Evolutionary conservation across 108 stramenopile genomes (phyloP).

Genomic region (Ochromonas danica): DNA sequence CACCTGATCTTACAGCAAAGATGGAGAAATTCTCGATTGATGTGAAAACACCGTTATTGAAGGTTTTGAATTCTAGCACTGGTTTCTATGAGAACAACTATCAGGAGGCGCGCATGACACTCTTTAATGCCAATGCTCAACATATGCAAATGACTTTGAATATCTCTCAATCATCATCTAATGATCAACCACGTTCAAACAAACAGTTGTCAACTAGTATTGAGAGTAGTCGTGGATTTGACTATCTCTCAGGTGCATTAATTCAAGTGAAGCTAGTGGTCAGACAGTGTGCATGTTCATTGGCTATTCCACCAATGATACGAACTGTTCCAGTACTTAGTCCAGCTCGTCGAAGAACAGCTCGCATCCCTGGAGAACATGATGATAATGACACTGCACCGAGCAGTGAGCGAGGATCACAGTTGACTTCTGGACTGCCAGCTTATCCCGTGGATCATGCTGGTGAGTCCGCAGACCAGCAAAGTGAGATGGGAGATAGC

Average conservation of each 20-base stretch:
- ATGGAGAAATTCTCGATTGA: background rate
- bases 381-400: background rate
- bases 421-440: background rate
- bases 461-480: background rate
- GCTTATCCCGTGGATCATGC: background rate
- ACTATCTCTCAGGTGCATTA: background rate
- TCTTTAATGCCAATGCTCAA: background rate
- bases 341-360: too few relatives aligned
- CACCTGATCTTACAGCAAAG: background rate
- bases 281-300: background rate
- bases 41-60: slow-evolving; percentile 1
- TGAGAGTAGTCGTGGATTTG: background rate
- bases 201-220: background rate
- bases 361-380: background rate
- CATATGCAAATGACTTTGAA: background rate
- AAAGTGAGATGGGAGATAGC: background rate
- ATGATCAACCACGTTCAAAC: background rate
- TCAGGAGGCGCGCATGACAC: background rate
- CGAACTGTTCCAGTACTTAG: background rate
- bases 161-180: background rate
- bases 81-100: background rate
- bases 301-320: background rate
- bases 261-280: background rate
- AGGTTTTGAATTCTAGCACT: too few relatives aligned
- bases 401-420: background rate